Conservation (phyloP, 2,329 filamentous ascomycete species). For the Aspergillus sojae region DNA sequence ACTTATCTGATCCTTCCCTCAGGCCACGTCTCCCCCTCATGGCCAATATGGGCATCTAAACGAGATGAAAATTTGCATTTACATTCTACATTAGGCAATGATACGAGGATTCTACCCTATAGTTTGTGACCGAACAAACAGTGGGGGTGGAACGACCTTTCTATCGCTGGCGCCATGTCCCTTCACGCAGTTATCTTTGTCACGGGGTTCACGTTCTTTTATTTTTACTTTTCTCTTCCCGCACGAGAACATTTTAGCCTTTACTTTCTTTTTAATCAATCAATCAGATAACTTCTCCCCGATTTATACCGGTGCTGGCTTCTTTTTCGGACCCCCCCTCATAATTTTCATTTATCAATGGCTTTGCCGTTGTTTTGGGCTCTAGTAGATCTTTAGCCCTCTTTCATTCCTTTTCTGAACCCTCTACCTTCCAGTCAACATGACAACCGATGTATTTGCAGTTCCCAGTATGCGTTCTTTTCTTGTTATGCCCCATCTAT, state of each 20-base stretch:
- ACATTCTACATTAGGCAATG: not conserved
- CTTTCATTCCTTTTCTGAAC: not conserved
- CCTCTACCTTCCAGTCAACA: not conserved
- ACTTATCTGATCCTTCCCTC: slow-evolving; percentile 6
- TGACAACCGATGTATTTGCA: slow-evolving; percentile 20
- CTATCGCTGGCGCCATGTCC: not conserved
- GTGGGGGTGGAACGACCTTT: not conserved
- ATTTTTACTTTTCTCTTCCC: not conserved
- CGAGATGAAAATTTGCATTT: not conserved
- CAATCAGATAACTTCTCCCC: slow-evolving; percentile 8
- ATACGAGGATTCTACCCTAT: not conserved
- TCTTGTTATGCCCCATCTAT: not conserved
- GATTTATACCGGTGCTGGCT: not conserved
- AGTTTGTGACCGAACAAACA: not conserved
- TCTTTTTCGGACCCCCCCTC: too few relatives aligned
- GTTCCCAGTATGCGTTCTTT: slow-evolving; percentile 15
- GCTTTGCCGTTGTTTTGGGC: not conserved
- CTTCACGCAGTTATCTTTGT: not conserved
- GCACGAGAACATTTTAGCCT: not conserved
- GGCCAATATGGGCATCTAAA: not conserved
- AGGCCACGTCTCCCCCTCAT: not conserved
- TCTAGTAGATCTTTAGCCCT: not conserved
- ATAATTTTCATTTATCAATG: not conserved
- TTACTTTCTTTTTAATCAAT: not conserved
- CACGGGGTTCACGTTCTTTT: not conserved